Percentiles rank a stretch among this genome's conserved stretches.
Evolutionary conservation across 805 yeast species (phyloP).

Genomic region (Hanseniaspora guilliermondii): DNA sequence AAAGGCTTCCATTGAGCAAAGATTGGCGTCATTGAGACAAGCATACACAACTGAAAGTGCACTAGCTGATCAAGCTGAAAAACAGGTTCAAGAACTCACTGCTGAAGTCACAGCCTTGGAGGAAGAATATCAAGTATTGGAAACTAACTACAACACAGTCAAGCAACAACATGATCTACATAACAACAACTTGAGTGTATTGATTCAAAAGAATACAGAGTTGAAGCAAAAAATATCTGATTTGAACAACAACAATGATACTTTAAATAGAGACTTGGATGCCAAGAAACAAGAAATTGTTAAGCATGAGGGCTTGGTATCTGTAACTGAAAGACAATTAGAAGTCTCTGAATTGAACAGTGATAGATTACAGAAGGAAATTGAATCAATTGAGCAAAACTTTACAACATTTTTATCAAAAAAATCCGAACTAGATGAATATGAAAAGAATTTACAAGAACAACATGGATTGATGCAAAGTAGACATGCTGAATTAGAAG

Average conservation of each 20-base stretch:
- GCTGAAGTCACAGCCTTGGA: slow-evolving; percentile 57
- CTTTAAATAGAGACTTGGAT: slow-evolving; percentile 45
- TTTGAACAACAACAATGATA: slow-evolving; percentile 54
- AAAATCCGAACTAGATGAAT: slow-evolving; percentile 29
- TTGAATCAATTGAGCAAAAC: slow-evolving; percentile 26
- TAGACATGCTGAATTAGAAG: slow-evolving; percentile 25
- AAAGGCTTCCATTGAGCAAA: slow-evolving; percentile 62
- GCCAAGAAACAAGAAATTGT: slow-evolving; percentile 41
- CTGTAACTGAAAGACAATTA: slow-evolving; percentile 59
- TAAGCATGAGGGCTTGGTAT: slow-evolving; percentile 49
- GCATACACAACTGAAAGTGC: slow-evolving; percentile 69
- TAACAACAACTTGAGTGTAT: slow-evolving; percentile 38
- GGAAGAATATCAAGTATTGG: slow-evolving; percentile 61
- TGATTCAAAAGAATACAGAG: slow-evolving; percentile 45
- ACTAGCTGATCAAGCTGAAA: slow-evolving; percentile 62
- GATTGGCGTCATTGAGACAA: slow-evolving; percentile 50
- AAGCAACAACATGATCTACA: slow-evolving; percentile 29
- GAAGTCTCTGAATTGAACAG: slow-evolving; percentile 47
- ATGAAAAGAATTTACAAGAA: slow-evolving; percentile 30
- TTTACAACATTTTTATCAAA: slow-evolving; percentile 21
- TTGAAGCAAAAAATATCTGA: slow-evolving; percentile 57
- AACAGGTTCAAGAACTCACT: slow-evolving; percentile 43
- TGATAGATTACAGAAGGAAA: slow-evolving; percentile 33
- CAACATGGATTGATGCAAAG: slow-evolving; percentile 28
- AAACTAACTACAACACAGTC: slow-evolving; percentile 63